These are phyloP conservation scores for Tagetes erecta DNA, from an alignment of 129 eudicot genomes.

Conservation along the genomic window DNA sequence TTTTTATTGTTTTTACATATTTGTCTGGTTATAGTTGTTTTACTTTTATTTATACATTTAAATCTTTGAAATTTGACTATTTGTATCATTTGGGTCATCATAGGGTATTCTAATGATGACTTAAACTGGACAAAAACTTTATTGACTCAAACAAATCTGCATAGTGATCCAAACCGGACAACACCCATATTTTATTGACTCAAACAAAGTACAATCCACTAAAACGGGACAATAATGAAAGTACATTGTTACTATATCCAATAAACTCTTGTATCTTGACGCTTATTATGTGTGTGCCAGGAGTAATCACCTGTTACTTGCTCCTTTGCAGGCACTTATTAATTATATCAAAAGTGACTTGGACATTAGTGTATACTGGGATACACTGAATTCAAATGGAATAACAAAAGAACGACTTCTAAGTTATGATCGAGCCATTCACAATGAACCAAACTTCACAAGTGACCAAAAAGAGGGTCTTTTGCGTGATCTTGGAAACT, in stretches of 20 bases:
- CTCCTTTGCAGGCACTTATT: conserved; percentile 72
- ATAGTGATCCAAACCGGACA: neutral
- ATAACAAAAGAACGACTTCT: conserved; percentile 96
- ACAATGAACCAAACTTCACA: conserved; percentile 74
- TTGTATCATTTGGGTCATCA: neutral
- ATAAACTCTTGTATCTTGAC: neutral
- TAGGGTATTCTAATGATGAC: neutral
- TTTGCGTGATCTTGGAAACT: conserved; percentile 89
- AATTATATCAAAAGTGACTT: conserved; percentile 86
- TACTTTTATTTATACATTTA: neutral
- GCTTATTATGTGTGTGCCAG: neutral
- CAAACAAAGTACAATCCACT: neutral
- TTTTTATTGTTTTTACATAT: neutral
- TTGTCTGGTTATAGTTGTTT: neutral
- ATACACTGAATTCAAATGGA: conserved; percentile 85
- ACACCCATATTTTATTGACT: neutral
- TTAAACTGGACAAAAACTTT: neutral
- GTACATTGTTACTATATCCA: neutral
- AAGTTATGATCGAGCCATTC: conserved; percentile 97
- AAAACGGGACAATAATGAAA: neutral
- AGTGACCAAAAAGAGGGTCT: conserved; percentile 93
- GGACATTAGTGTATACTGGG: conserved; percentile 87
- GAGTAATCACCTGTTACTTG: neutral
- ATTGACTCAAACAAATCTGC: neutral
- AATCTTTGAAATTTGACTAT: neutral